Percentiles rank a stretch among this genome's conserved stretches.
Conservation (phyloP, 73 alveolate species). For the Paramecium octaurelia region DNA sequence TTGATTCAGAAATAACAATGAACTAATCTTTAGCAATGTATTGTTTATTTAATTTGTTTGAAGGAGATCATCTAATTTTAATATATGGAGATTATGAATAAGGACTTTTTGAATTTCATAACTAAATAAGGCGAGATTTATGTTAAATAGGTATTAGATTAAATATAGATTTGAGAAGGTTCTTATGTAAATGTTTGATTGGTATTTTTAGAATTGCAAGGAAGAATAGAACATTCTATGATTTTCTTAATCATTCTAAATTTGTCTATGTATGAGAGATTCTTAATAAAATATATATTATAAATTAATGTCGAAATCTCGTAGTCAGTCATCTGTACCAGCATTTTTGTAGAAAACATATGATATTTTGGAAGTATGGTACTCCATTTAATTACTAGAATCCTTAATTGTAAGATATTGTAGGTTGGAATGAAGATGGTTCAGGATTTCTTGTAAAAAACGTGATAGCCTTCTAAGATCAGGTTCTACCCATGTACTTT, state of each 20-base stretch:
- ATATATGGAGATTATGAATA: neutral
- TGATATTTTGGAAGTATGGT: constrained; percentile 60
- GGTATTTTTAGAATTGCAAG: neutral
- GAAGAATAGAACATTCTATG: neutral
- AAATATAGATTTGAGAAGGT: neutral
- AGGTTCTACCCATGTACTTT: constrained; percentile 93
- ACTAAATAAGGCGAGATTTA: neutral
- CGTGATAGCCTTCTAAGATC: constrained; percentile 90
- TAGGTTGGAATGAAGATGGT: constrained; percentile 96
- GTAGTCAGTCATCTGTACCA: constrained; percentile 51
- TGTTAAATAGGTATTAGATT: neutral
- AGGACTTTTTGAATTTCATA: neutral
- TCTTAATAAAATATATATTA: neutral
- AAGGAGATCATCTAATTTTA: neutral
- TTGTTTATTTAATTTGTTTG: neutral
- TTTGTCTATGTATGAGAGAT: neutral
- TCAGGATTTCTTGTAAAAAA: constrained; percentile 85
- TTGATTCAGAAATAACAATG: neutral
- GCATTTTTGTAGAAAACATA: constrained; percentile 65
- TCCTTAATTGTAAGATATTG: constrained; percentile 56
- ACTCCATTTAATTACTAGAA: neutral
- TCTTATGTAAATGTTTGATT: neutral
- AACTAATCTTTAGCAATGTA: neutral
- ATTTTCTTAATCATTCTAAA: neutral
- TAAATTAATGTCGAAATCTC: constrained; percentile 20